Evolutionary conservation across 768 basidiomycete genomes (phyloP), one percentile per base, ranked within the genome.

Genomic region (Lepiota brunneoincarnata): DNA sequence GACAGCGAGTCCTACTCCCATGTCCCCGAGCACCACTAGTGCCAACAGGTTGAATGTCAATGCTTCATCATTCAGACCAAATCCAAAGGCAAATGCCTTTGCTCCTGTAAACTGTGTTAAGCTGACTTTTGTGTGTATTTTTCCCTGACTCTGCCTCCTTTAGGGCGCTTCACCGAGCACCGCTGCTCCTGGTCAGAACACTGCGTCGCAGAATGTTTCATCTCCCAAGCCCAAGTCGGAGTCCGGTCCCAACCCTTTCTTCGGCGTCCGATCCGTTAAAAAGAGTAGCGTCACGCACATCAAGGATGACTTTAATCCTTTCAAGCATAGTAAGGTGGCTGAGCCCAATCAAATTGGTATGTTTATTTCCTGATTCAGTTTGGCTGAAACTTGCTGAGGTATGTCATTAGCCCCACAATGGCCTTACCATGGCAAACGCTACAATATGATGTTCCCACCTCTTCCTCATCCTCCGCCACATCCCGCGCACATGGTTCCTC

Each of bases 241-340:
- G 68, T 59, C 79, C 43, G 55, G 78, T 9, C 83, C 85, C 28
- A 91, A 97, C 64, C 87, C 92, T 15, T 98, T 98, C 86, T 98
- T 97, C 64, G 91, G 93, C 26, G 76, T 82, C 26, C 86, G 88
- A 34, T 67, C 75, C 17, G 81, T 85, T 67, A 93, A 93, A 78
- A 91, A 89, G 72, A 80, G 77, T 50, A 64, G 79, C 2, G 77
- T 82, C 20, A 87, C 95, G 34, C 88, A 92, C 65, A 82, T 96
- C 69, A 92, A 96, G 72, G 93, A 97, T 61, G 96, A 98, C 66
- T 99, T 99, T 67, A 97, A 95, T 68, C 94, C 96, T 14, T 97
- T 96, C 82, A 92, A 91, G 72, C 83, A 87, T 63, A 81, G 82
- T 64, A 91, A 91, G 67, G 84, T 93, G 23, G 80, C 76, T 6